Evolutionary conservation across 805 yeast genomes (phyloP), one percentile per base, ranked within the genome.

Genomic region (Sporopachydermia lactativora): DNA sequence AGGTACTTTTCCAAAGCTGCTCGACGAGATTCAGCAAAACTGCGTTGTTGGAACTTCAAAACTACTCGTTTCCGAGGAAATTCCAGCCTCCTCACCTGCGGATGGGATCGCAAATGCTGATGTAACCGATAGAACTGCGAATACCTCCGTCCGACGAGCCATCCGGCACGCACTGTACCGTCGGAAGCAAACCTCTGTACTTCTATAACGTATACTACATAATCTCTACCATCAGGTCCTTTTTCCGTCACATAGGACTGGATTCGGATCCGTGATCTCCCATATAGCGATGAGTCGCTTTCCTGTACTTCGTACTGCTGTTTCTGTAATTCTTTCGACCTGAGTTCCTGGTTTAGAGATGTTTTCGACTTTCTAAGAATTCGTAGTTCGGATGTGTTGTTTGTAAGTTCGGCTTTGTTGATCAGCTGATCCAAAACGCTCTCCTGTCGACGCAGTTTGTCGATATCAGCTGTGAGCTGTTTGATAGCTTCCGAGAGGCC

Each of bases 121-220:
- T 88, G 76, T 24, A 88, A 62, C 45, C 70, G 72, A 57, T 68
- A 76, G 55, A 88, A 88, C 52, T 89, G 96, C 49, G 82, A 82
- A 52, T 77, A 88, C 43, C 97, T 64, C 48, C 96, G 62, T 0
- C 95, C 89, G n/a, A 86, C 81, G 41, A 83, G 75, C 96, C 96
- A 89, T 0, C 84, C 81, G 0, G 88, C 84, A 2, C 72, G 63
- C 3, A 68, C 66, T 4, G 61, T 54, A 2, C 62, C 66, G 2
- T 71, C 72, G 19, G 57, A 53, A 8, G 37, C 8, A 5, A 51
- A 61, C 53, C 76, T 78, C 41, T 75, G 77, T 3, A 89, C 83
- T 49, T 79, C 85, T 19, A 89, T 78, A 18, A 84, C 69, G 57
- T 88, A 88, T 39, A 81, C 62, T 3, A 75, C 73, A 45, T 71